Conservation (phyloP, 2,329 filamentous ascomycete genomes). For the Colletotrichum sp. region DNA sequence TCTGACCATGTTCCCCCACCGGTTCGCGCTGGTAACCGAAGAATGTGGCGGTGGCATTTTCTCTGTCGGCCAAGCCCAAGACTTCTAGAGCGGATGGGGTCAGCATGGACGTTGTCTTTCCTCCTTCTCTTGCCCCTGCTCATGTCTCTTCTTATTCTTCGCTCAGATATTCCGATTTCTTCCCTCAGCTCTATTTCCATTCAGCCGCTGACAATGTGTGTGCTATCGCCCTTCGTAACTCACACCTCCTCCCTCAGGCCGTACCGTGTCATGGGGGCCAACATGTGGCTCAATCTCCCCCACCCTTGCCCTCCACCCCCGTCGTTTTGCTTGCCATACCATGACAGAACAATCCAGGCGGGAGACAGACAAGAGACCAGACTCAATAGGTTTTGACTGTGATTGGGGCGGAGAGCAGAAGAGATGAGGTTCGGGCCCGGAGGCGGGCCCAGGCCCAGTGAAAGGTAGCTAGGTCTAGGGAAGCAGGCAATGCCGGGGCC, state of each 20-base stretch:
- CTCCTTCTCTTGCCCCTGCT: neutral
- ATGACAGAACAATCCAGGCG: neutral
- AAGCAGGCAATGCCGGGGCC: neutral
- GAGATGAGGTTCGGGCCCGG: neutral
- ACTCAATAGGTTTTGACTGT: neutral
- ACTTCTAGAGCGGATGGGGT: neutral
- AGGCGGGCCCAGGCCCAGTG: neutral
- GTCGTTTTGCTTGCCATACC: neutral
- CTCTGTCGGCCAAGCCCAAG: neutral
- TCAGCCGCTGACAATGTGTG: neutral
- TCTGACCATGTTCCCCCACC: neutral
- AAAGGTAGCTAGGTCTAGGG: neutral
- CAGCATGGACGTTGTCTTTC: neutral
- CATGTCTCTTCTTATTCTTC: neutral
- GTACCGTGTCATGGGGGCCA: neutral
- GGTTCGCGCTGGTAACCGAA: constrained; percentile 15
- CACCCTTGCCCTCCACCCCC: neutral
- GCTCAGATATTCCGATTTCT: neutral
- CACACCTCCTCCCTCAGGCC: neutral
- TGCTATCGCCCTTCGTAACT: neutral
- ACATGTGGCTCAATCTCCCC: neutral
- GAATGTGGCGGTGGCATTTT: neutral
- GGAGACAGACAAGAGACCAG: neutral
- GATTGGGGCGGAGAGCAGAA: neutral
- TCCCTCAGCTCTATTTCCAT: neutral